Percentiles rank a stretch among this genome's conserved stretches.
Conservation (phyloP, 257 asterid species). For the Marsdenia floribunda region DNA sequence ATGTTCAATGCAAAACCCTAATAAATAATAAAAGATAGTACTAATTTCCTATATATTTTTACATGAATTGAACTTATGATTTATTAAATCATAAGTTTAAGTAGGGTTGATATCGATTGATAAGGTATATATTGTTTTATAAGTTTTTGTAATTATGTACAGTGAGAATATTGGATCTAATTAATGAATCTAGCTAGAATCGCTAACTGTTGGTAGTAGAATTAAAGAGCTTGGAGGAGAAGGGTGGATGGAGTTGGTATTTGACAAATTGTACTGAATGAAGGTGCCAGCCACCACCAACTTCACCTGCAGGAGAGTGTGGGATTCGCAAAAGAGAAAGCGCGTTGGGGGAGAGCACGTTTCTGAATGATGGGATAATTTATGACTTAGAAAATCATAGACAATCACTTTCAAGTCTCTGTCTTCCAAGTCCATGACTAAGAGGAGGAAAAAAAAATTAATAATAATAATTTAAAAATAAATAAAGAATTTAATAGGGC, state of each 20-base stretch:
- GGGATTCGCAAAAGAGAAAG: neutral
- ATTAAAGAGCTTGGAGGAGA: too few species aligned
- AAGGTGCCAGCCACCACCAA: constrained; percentile 13
- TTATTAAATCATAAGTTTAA: too few species aligned
- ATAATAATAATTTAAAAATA: too few species aligned
- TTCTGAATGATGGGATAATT: constrained; percentile 20
- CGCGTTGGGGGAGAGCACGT: constrained; percentile 39
- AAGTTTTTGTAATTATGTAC: too few species aligned
- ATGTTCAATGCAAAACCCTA: too few species aligned
- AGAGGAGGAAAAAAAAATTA: constrained; percentile 10
- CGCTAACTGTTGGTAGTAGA: neutral
- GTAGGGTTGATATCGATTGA: too few species aligned
- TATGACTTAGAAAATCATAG: constrained; percentile 34
- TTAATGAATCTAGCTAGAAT: neutral
- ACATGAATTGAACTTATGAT: too few species aligned
- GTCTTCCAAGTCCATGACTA: constrained; percentile 26
- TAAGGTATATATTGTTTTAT: too few species aligned
- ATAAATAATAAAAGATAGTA: too few species aligned
- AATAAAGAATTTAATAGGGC: constrained; percentile 2
- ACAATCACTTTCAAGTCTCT: constrained; percentile 45
- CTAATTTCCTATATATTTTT: too few species aligned
- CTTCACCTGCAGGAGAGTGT: neutral
- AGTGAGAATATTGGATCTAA: too few species aligned
- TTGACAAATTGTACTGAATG: neutral
- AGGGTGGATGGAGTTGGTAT: too few species aligned